These are phyloP conservation scores for Fusarium secorum DNA, from an alignment of 2,329 filamentous ascomycete species.

Conservation along the genomic window DNA sequence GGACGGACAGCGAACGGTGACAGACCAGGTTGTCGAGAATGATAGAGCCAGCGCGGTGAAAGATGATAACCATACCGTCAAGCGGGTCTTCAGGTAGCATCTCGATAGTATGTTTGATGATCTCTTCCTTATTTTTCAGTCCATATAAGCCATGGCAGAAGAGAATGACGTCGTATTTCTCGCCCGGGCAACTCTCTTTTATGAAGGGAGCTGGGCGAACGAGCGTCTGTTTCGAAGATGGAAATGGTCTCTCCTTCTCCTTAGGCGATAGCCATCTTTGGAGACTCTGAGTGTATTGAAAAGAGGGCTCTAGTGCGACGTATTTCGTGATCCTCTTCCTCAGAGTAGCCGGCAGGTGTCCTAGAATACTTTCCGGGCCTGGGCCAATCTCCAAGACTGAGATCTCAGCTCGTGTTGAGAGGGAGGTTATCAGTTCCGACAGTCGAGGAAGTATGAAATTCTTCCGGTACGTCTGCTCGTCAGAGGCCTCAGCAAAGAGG, in stretches of 20 bases:
- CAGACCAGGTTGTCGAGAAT: slow-evolving; percentile 58
- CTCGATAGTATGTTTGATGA: slow-evolving; percentile 56
- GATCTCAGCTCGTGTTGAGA: slow-evolving; percentile 52
- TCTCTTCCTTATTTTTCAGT: slow-evolving; percentile 57
- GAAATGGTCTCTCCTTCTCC: slow-evolving; percentile 48
- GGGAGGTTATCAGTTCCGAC: slow-evolving; percentile 49
- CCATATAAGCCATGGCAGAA: slow-evolving; percentile 73
- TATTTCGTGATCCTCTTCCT: slow-evolving; percentile 59
- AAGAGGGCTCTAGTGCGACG: slow-evolving; percentile 62
- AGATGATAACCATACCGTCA: slow-evolving; percentile 59
- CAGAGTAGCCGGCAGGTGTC: slow-evolving; percentile 52
- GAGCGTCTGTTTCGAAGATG: slow-evolving; percentile 49
- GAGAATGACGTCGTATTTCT: slow-evolving; percentile 62
- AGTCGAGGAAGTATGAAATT: slow-evolving; percentile 63
- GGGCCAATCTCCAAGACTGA: slow-evolving; percentile 68
- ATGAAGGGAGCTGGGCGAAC: slow-evolving; percentile 49
- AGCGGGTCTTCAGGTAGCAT: slow-evolving; percentile 54
- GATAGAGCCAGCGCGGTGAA: slow-evolving; percentile 60
- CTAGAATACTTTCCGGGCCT: slow-evolving; percentile 63
- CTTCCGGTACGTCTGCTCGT: slow-evolving; percentile 53
- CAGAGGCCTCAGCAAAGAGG: slow-evolving; percentile 48
- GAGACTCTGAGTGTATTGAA: slow-evolving; percentile 53
- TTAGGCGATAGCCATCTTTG: slow-evolving; percentile 51
- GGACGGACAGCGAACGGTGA: slow-evolving; percentile 56
- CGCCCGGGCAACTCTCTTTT: slow-evolving; percentile 41